These are phyloP conservation scores for Nasturtium officinale DNA, from an alignment of 345 rosid genomes.

Conservation along the genomic window DNA sequence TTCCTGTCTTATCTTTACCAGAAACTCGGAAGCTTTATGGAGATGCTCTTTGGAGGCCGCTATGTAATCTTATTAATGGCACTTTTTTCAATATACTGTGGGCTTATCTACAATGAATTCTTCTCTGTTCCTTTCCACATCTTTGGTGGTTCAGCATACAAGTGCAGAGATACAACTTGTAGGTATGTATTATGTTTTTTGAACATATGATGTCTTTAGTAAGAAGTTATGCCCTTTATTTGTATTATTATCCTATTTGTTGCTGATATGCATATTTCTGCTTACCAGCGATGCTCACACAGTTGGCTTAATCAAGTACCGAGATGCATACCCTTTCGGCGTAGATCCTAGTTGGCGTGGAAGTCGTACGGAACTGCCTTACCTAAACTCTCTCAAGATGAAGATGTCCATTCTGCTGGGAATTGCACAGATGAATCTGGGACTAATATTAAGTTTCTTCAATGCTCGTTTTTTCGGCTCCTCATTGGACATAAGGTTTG, in stretches of 20 bases:
- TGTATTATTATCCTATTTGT: background rate
- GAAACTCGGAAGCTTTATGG: slow-evolving; percentile 99
- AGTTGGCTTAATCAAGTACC: slow-evolving; percentile 77
- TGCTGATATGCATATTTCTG: slow-evolving; percentile 31
- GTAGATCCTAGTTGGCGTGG: slow-evolving; percentile 99
- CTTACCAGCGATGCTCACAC: slow-evolving; percentile 71
- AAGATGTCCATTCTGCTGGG: slow-evolving; percentile 97
- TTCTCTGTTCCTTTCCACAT: slow-evolving; percentile 95
- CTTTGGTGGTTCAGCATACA: slow-evolving; percentile 94
- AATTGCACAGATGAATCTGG: slow-evolving; percentile 92
- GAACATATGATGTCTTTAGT: slow-evolving; percentile 18
- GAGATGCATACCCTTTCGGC: slow-evolving; percentile 89
- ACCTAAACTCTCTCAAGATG: slow-evolving; percentile 93
- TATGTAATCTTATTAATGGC: slow-evolving; percentile 90
- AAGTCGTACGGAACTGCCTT: slow-evolving; percentile 94
- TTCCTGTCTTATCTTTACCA: slow-evolving; percentile 41
- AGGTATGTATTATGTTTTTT: slow-evolving; percentile 49
- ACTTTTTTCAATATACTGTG: slow-evolving; percentile 91
- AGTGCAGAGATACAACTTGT: slow-evolving; percentile 81
- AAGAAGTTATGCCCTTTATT: slow-evolving; percentile 4
- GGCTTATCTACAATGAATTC: slow-evolving; percentile 96
- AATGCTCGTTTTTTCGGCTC: slow-evolving; percentile 76
- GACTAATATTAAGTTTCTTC: slow-evolving; percentile 83
- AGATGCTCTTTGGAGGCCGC: slow-evolving; percentile 96
- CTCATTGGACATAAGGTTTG: slow-evolving; percentile 79